Evolutionary conservation across 305 asterid species (phyloP).

Genomic region (Solanum hybrid): DNA sequence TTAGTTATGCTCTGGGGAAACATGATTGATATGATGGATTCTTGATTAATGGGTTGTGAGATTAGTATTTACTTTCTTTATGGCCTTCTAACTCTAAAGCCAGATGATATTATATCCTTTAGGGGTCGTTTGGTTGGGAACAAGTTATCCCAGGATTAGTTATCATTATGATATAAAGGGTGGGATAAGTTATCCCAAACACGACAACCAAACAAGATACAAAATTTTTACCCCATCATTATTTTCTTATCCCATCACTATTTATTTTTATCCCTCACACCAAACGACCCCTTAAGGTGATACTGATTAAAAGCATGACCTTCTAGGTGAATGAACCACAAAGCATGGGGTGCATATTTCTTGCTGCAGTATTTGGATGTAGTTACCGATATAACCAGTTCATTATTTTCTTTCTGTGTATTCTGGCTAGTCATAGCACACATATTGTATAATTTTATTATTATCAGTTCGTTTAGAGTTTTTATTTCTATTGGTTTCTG

Average conservation of each 20-base stretch:
- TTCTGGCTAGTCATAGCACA: not conserved
- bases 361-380: not conserved
- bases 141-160: no score
- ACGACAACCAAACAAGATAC: no score
- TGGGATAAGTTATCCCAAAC: no score
- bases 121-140: no score
- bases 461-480: not conserved
- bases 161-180: no score
- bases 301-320: not conserved
- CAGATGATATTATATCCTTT: not conserved
- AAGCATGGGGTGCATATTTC: not conserved
- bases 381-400: not conserved
- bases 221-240: no score
- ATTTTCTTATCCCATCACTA: no score
- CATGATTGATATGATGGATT: not conserved
- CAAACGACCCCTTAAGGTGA: not conserved
- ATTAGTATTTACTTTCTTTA: not conserved
- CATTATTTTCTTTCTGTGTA: not conserved
- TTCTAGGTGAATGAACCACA: not conserved
- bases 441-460: not conserved
- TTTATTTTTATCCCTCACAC: no score
- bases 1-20: not conserved
- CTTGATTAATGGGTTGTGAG: not conserved
- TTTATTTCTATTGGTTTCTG: not conserved
- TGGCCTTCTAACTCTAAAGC: not conserved